Conservation (phyloP, 768 basidiomycete species). For the Daedalea quercina region DNA sequence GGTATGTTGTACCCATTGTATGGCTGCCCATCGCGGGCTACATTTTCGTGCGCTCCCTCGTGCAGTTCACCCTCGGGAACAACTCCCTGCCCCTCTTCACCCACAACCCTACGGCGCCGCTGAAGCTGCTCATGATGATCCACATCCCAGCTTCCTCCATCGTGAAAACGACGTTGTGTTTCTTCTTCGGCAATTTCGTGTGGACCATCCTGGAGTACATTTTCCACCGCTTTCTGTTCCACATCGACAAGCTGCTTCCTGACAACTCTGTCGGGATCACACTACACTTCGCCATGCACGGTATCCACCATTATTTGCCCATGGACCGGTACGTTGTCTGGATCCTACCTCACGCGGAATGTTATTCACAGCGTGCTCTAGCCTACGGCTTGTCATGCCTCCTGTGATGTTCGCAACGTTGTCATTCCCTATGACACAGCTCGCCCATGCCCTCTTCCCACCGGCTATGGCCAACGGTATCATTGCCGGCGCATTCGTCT, state of each 20-base stretch:
- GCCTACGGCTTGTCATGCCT: slow-evolving; percentile 95
- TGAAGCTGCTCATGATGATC: slow-evolving; percentile 32
- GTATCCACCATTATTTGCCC: slow-evolving; percentile 95
- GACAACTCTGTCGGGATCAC: slow-evolving; percentile 75
- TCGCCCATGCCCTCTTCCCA: slow-evolving; percentile 82
- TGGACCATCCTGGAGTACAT: slow-evolving; percentile 95
- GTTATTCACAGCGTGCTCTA: slow-evolving; percentile 19
- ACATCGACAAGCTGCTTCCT: slow-evolving; percentile 82
- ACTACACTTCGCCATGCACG: slow-evolving; percentile 89
- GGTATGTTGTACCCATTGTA: slow-evolving; percentile 89
- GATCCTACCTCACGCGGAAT: no score
- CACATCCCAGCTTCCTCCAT: slow-evolving; percentile 35
- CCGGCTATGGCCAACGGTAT: slow-evolving; percentile 83
- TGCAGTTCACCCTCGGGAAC: slow-evolving; percentile 59
- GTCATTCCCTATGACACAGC: slow-evolving; percentile 78
- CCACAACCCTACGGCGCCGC: slow-evolving; percentile 47
- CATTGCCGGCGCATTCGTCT: slow-evolving; percentile 71
- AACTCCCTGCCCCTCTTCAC: slow-evolving; percentile 61
- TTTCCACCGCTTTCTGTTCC: slow-evolving; percentile 96
- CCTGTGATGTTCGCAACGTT: slow-evolving; percentile 74
- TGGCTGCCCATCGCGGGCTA: slow-evolving; percentile 87
- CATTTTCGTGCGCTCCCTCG: slow-evolving; percentile 73
- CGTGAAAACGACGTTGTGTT: slow-evolving; percentile 55
- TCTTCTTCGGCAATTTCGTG: slow-evolving; percentile 78
- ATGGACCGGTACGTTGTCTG: slow-evolving; percentile 86